phyloP scores from a whole-genome alignment of 495 filamentous ascomycete species.

The Penicillium macrosclerotiorum region DNA sequence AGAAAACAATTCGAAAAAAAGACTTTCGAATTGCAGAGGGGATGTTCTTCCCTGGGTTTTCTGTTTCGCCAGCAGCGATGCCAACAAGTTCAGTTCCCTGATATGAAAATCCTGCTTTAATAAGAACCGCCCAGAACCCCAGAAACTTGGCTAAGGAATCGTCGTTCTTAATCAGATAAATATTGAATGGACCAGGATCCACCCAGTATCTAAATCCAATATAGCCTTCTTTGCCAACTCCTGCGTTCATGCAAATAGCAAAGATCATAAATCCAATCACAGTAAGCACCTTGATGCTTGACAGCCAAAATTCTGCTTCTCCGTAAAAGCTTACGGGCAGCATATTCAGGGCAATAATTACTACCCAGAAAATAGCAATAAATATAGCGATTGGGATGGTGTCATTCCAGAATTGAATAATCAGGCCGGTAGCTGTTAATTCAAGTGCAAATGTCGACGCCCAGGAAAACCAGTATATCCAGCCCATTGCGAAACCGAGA shows the following conservation, averaged over 20 bases:
- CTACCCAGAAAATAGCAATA: constrained; percentile 63
- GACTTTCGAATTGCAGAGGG: constrained; percentile 63
- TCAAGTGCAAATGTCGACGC: constrained; percentile 63
- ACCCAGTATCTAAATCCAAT: constrained; percentile 60
- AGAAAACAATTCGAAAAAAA: constrained; percentile 66
- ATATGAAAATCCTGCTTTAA: constrained; percentile 60
- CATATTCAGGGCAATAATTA: constrained; percentile 59
- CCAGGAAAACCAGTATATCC: constrained; percentile 56
- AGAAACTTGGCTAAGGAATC: constrained; percentile 45
- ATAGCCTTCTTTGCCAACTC: constrained; percentile 54
- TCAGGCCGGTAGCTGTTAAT: constrained; percentile 62
- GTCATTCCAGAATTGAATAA: constrained; percentile 66
- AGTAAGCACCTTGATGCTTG: constrained; percentile 53
- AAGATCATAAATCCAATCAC: constrained; percentile 47
- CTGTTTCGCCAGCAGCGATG: constrained; percentile 62
- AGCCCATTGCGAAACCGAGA: constrained; percentile 68
- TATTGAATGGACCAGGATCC: constrained; percentile 57
- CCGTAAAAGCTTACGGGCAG: constrained; percentile 49
- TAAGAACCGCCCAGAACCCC: constrained; percentile 35
- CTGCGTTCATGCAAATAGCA: constrained; percentile 47
- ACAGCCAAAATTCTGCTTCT: constrained; percentile 60
- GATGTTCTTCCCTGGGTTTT: constrained; percentile 58
- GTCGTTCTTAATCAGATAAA: constrained; percentile 60
- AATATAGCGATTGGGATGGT: constrained; percentile 55
- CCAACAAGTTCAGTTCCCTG: constrained; percentile 64